These are phyloP conservation scores for Spathaspora sp. DNA, from an alignment of 805 yeast species.

Conservation along the genomic window DNA sequence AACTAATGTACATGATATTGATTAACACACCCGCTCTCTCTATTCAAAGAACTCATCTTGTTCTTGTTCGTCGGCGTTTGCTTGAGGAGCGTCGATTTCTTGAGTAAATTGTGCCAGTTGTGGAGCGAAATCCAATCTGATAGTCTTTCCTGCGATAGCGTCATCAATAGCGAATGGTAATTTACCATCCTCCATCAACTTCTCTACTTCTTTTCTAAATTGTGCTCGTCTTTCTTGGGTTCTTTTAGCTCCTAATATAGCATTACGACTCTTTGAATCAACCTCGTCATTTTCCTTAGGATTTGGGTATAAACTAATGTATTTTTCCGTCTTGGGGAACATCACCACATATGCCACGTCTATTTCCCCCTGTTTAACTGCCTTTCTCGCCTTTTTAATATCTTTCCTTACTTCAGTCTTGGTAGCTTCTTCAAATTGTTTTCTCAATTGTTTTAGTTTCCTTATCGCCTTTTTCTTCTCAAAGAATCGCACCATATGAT, in stretches of 20 bases:
- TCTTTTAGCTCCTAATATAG: constrained; percentile 36
- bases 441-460: constrained; percentile 53
- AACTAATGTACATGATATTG: constrained; percentile 1
- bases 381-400: constrained; percentile 44
- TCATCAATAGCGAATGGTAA: constrained; percentile 53
- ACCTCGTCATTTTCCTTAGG: constrained; percentile 21
- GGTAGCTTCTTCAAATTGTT: constrained; percentile 31
- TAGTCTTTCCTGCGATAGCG: constrained; percentile 36
- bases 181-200: constrained; percentile 47
- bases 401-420: constrained; percentile 33
- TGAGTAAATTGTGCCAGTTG: constrained; percentile 13
- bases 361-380: constrained; percentile 52
- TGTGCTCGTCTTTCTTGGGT: constrained; percentile 43
- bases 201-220: constrained; percentile 47
- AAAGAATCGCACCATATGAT: constrained; percentile 91
- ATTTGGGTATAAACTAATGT: constrained; percentile 70
- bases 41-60: constrained; percentile 45
- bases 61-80: constrained; percentile 20
- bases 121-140: constrained; percentile 18
- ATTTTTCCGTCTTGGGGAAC: constrained; percentile 78
- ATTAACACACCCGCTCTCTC: neutral
- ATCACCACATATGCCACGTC: constrained; percentile 73
- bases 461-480: constrained; percentile 84
- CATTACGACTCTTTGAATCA: constrained; percentile 26
- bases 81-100: constrained; percentile 46